phyloP scores from a whole-genome alignment of 1,284 basidiomycete genomes.

The Athelia psychrophila region DNA sequence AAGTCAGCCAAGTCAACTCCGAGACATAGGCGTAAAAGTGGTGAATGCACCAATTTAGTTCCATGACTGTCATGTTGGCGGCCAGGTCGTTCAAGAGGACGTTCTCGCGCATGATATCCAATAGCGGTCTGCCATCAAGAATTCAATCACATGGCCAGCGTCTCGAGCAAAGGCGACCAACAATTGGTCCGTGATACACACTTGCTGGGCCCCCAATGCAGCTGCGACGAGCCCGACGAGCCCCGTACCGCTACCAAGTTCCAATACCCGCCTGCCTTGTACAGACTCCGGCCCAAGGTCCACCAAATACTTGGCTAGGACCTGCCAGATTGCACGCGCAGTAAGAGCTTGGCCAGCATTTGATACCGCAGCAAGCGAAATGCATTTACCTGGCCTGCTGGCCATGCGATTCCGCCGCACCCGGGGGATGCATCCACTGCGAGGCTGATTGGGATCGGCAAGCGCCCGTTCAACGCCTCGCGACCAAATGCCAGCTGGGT shows the following conservation, averaged over 20 bases:
- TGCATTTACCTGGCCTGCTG: slow-evolving; percentile 77
- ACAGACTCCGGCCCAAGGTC: slow-evolving; percentile 50
- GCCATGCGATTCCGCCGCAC: slow-evolving; percentile 92
- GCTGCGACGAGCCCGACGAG: slow-evolving; percentile 85
- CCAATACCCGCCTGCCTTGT: slow-evolving; percentile 60
- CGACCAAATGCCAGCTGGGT: not conserved
- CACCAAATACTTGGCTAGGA: slow-evolving; percentile 72
- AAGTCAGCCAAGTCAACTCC: not conserved
- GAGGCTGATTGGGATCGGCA: slow-evolving; percentile 43
- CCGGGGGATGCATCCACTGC: slow-evolving; percentile 78
- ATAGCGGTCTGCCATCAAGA: slow-evolving; percentile 51
- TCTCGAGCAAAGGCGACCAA: slow-evolving; percentile 39
- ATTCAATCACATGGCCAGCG: slow-evolving; percentile 15
- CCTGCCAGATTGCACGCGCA: slow-evolving; percentile 40
- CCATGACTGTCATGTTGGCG: slow-evolving; percentile 52
- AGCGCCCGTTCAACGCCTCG: not conserved
- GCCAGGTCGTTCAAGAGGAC: slow-evolving; percentile 60
- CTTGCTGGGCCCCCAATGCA: slow-evolving; percentile 53
- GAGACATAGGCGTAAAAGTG: slow-evolving; percentile 1
- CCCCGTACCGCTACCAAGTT: slow-evolving; percentile 89
- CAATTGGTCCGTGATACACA: slow-evolving; percentile 90
- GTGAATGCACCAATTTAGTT: slow-evolving; percentile 73
- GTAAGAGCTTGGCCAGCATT: slow-evolving; percentile 2
- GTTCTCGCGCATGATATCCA: slow-evolving; percentile 76
- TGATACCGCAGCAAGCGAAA: slow-evolving; percentile 15